Base-by-base conservation (phyloP, 2,329 filamentous ascomycete genomes). In the Dothidotthia symphoricarpi region DNA sequence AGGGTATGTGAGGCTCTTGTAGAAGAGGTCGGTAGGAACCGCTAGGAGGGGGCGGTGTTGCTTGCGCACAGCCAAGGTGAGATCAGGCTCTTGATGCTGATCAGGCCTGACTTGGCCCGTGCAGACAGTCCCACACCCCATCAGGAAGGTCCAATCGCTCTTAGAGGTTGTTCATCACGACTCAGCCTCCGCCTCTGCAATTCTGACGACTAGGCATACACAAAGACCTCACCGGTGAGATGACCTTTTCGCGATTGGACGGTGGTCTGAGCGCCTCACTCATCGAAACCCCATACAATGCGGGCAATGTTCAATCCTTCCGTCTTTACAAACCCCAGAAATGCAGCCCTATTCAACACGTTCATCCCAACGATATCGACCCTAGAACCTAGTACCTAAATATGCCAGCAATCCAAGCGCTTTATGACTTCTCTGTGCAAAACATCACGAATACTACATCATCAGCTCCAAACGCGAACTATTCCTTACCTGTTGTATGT, bases 401-500 rank as follows among this genome's bases (percentile, higher is more conserved):
- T 34, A 54, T 72, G 43, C 43, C 55, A 40, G 49, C 57, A 34
- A 48, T 53, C 36, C 51, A 59, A 43, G 45, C 63, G 32, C 39
- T 66, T 25, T 37, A 57, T 28, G 31, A 41, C 11, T 24, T 49
- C 28, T 35, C 44, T 24, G 35, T 44, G 27, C 48, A 45, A 27
- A 47, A 29, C 26, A 31, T 28, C 17, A 28, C 44, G 16, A 47
- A 38, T 27, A 17, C 30, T 25, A 43, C 48, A 16, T 40, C 44
- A 35, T 16, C 47, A 39, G 41, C 49, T 24, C 37, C 46, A 12
- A 52, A 51, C 39, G 39, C 41, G n/a, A 50, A 53, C 37, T 29
- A 52, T 34, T 44, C 47, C 19, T 36, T 74, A 11, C 61, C 74
- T 22, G 77, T 80, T 2, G 62, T 80, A 9, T 81, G 77, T 41